Conservation (phyloP, 1,139 yeast genomes). For the Sugiyamaella pinicola region DNA sequence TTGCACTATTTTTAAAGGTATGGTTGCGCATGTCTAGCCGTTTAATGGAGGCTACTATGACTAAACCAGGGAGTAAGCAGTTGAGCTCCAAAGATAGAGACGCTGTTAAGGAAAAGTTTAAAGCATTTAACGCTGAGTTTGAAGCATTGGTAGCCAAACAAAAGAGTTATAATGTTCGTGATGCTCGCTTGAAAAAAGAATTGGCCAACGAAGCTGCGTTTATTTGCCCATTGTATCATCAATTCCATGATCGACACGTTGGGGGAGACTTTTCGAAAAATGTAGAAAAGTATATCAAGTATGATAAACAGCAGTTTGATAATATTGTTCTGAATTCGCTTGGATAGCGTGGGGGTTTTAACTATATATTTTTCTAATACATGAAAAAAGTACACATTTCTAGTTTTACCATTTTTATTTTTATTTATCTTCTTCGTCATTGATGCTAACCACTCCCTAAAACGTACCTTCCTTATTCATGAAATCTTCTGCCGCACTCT, state of each 20-base stretch:
- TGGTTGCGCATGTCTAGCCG: constrained; percentile 80
- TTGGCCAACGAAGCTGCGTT: constrained; percentile 65
- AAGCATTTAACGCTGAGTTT: constrained; percentile 76
- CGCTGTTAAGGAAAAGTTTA: constrained; percentile 81
- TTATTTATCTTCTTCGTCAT: not conserved
- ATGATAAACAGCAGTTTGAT: constrained; percentile 65
- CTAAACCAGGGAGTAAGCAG: constrained; percentile 32
- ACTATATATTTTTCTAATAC: too few relatives aligned
- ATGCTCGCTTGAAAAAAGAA: constrained; percentile 61
- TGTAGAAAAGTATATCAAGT: constrained; percentile 71
- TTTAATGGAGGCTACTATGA: constrained; percentile 52
- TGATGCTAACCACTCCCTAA: too few relatives aligned
- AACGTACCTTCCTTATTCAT: constrained; percentile 27
- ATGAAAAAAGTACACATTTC: too few relatives aligned
- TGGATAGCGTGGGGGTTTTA: constrained; percentile 25
- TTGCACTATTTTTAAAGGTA: constrained; percentile 74
- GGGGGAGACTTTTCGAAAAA: constrained; percentile 74
- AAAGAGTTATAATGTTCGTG: constrained; percentile 65
- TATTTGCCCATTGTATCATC: constrained; percentile 78
- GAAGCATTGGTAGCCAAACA: constrained; percentile 70
- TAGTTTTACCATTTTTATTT: too few relatives aligned
- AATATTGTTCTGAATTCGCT: constrained; percentile 44
- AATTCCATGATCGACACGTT: constrained; percentile 76
- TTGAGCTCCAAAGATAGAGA: constrained; percentile 68
- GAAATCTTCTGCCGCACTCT: constrained; percentile 45